phyloP scores from a whole-genome alignment of 2,329 filamentous ascomycete species.

The Trichophaea hybrida region DNA sequence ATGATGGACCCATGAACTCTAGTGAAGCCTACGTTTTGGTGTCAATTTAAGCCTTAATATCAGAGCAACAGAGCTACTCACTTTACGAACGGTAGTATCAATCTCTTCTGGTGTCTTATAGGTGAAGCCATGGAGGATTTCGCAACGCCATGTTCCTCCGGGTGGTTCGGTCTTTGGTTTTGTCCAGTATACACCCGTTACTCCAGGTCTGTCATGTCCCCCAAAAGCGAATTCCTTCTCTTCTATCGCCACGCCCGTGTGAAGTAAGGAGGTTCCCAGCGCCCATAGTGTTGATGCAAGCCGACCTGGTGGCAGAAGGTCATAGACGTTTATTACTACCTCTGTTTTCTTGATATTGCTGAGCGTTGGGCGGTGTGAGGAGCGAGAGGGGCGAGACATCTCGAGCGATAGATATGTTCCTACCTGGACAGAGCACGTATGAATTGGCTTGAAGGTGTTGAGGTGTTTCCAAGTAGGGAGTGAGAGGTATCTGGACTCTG shows the following conservation, averaged over 20 bases:
- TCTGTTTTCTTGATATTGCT: conserved; percentile 57
- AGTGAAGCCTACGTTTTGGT: conserved; percentile 41
- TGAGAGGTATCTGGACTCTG: too few relatives aligned
- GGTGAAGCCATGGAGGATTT: conserved; percentile 67
- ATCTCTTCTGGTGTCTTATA: conserved; percentile 55
- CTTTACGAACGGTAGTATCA: conserved; percentile 49
- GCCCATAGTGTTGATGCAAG: conserved; percentile 66
- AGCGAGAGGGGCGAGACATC: conserved; percentile 1
- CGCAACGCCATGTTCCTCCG: conserved; percentile 59
- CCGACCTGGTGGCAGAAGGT: conserved; percentile 58
- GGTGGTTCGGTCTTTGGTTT: conserved; percentile 57
- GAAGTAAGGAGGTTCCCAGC: conserved; percentile 60
- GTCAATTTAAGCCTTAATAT: too few relatives aligned
- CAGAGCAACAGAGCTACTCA: conserved; percentile 20
- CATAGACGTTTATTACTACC: conserved; percentile 63
- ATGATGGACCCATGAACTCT: conserved; percentile 58
- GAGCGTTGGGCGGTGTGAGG: conserved; percentile 8
- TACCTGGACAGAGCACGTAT: too few relatives aligned
- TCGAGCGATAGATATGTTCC: too few relatives aligned
- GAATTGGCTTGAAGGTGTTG: too few relatives aligned
- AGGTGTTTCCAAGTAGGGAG: too few relatives aligned
- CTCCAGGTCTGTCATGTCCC: conserved; percentile 54
- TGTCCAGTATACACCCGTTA: conserved; percentile 75
- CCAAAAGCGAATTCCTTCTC: conserved; percentile 73
- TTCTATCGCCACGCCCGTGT: conserved; percentile 70